Evolutionary conservation across 352 stramenopile genomes (phyloP), one percentile per base, ranked within the genome.

Genomic region (Globisporangium nagaii): DNA sequence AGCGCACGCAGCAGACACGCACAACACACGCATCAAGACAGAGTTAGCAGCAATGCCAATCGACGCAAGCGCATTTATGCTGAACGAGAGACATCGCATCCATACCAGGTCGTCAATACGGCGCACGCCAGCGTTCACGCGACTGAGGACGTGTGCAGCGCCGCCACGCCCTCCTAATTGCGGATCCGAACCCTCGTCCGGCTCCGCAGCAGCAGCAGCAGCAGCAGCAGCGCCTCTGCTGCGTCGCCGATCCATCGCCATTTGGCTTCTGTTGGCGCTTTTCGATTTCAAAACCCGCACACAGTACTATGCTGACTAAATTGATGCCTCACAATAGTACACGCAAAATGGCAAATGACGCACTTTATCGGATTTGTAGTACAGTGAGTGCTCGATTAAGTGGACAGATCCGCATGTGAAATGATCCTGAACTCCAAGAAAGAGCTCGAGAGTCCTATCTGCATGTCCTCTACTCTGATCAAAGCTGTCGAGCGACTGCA

Each of bases 81-180:
- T n/a, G n/a, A n/a, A n/a, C n/a, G n/a, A n/a, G n/a, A n/a, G n/a
- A n/a, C n/a, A n/a, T n/a, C n/a, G n/a, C n/a, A n/a, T n/a, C 5
- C 25, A 6, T 53, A 75, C 70, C 19, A 79, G 48, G 27, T 79
- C 67, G 45, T 79, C 67, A 19, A 79, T 65, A 47, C 58, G 59
- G 25, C 66, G 56, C 5, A 82, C n/a, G 15, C 59, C 67, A 0
- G 43, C 52, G 43, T 83, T 83, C 31, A 83, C 70, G 43, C 56
- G 60, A 34, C 72, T 83, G 10, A 56, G 17, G 47, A 25, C 25
- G 12, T 30, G n/a, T 35, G 64, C 45, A 46, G 42, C 25, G 15
- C n/a, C 42, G 22, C 22, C 25, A 31, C 32, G 22, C 22, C 24
- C 2, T 32, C 45, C 8, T 34, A 30, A 15, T 20, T 30, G 1